Evolutionary conservation across 2,329 filamentous ascomycete species (phyloP), one percentile per base, ranked within the genome.

Genomic region (Cladosporium sp.): DNA sequence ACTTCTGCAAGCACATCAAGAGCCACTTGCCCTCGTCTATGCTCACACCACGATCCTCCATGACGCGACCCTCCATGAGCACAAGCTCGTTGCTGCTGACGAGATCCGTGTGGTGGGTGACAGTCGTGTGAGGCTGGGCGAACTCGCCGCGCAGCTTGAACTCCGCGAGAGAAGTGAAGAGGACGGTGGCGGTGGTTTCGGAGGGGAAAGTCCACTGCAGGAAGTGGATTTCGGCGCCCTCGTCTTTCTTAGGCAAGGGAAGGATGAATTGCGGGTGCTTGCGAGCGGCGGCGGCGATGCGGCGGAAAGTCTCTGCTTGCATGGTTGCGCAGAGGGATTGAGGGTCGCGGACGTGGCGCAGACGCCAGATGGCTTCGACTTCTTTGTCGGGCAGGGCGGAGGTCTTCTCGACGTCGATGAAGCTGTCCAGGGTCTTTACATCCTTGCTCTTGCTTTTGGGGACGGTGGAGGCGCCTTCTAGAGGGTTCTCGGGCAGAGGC

Each of bases 191-290:
- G 1, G 75, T 77, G 1, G 77, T 71, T 2, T 77, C 74, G 0
- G 83, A 78, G 54, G 95, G 91, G 70, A 96, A 96, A 0, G 87
- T 88, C 89, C 95, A 99, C 71, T 99, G 92, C 55, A 99, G 72
- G 69, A 95, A 96, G 71, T 99, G 93, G 40, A 99, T 90, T 70
- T 97, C 93, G 41, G 90, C 89, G 45, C 88, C 89, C 55, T 80
- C 74, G 3, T 70, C 70, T 54, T 70, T 69, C 42, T 80, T 88
- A 58, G 88, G 88, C 6, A 97, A 79, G 0, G 93, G 93, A 1
- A 99, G 80, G 50, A 99, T 85, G 72, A 99, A 99, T 61, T 90
- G 85, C 12, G 93, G 93, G 67, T 92, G 82, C 45, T 75, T 75
- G 56, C 82, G 83, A 12, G 91, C 93, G 2, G 83, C 82, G 0